A percentile compares a stretch with the other conserved stretches of the same genome.
Conservation (phyloP, 176 grass and related monocot species). For the Triticum timopheevii region DNA sequence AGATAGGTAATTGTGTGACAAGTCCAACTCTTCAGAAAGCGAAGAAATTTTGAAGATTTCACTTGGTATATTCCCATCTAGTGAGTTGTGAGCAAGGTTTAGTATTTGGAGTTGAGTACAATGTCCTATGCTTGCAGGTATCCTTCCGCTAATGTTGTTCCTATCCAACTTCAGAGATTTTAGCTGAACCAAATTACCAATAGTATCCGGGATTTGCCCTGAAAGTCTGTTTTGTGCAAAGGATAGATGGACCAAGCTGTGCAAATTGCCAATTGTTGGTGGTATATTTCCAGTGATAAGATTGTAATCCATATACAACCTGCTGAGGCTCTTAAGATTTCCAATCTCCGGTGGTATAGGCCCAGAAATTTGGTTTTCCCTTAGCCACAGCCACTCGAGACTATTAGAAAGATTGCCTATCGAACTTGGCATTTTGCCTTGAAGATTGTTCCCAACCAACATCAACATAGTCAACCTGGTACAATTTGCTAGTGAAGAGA, state of each 20-base stretch:
- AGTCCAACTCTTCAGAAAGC: constrained; percentile 33
- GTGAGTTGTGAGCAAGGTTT: constrained; percentile 50
- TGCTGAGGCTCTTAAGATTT: constrained; percentile 18
- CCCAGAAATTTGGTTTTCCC: constrained; percentile 38
- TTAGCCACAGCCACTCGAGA: constrained; percentile 26
- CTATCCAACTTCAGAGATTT: constrained; percentile 23
- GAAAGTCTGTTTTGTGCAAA: constrained; percentile 40
- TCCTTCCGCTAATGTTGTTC: constrained; percentile 40
- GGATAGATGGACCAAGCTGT: constrained; percentile 22
- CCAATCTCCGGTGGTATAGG: constrained; percentile 39
- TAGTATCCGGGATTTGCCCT: constrained; percentile 17
- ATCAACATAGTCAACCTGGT: neutral
- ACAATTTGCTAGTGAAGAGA: constrained; percentile 38
- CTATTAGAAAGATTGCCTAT: constrained; percentile 33
- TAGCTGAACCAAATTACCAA: constrained; percentile 44
- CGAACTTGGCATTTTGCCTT: constrained; percentile 21
- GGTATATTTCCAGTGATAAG: constrained; percentile 46
- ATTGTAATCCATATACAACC: constrained; percentile 36
- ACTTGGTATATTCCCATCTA: constrained; percentile 46
- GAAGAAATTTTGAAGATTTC: constrained; percentile 31
- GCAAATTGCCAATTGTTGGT: constrained; percentile 37
- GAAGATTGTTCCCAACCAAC: constrained; percentile 26
- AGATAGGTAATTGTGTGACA: constrained; percentile 50
- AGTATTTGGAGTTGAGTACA: constrained; percentile 8
- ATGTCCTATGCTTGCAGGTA: constrained; percentile 31